These are phyloP conservation scores for Salvia splendens DNA, from an alignment of 257 asterid genomes.

Conservation along the genomic window DNA sequence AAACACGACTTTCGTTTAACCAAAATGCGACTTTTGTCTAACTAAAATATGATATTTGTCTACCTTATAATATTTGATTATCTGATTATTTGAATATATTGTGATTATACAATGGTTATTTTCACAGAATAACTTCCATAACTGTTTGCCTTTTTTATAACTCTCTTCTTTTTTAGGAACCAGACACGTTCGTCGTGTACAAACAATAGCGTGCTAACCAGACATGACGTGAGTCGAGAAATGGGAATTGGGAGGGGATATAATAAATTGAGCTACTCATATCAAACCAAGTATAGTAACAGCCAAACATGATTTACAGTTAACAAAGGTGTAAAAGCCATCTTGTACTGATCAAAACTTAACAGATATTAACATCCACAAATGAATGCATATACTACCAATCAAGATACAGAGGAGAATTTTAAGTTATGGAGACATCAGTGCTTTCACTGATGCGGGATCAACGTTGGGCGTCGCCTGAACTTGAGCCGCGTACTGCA, in stretches of 20 bases:
- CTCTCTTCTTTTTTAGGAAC: background rate
- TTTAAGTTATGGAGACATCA: conserved; percentile 28
- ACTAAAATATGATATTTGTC: no score
- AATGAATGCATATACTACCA: background rate
- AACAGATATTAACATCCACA: conserved; percentile 12
- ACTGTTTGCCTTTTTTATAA: no score
- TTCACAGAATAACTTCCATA: no score
- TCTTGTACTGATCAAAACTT: conserved; percentile 1
- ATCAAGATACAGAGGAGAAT: background rate
- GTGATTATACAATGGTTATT: no score
- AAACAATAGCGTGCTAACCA: no score
- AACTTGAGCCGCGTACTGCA: conserved; percentile 72
- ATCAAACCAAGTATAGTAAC: conserved; percentile 14
- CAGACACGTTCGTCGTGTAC: no score
- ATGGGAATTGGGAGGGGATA: no score
- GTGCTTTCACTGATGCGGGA: conserved; percentile 35
- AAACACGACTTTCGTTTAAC: conserved; percentile 19
- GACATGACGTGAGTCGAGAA: no score
- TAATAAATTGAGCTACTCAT: background rate
- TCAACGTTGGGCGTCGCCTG: conserved; percentile 52
- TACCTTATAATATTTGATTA: no score
- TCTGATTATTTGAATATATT: no score
- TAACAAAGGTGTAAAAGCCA: conserved; percentile 27
- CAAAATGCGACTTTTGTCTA: background rate
- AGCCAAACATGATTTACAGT: conserved; percentile 35